Base-by-base conservation (phyloP, 228 moss, liverwort and hornwort genomes). In the Sphagnum magellanicum region DNA sequence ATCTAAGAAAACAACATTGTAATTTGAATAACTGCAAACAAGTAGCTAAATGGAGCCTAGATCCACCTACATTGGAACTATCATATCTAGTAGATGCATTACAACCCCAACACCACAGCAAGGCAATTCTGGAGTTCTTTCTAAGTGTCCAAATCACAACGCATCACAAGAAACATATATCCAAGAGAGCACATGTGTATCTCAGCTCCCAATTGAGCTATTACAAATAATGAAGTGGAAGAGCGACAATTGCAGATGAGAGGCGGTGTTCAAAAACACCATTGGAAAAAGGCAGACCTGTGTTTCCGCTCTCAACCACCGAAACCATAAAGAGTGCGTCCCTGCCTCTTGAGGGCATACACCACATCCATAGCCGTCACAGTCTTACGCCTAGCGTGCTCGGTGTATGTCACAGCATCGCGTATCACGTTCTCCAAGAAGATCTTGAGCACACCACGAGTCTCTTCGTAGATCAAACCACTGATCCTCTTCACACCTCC, bases 201-300 rank as follows among this genome's bases (percentile, higher is more conserved):
- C 32, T 32, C 32, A 32, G 32, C 32, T 32, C 32, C 1, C 32
- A 32, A 1, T 32, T 32, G 32, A 32, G 32, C 32, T 3, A 32
- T 2, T 2, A 32, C 3, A 32, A 32, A 32, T 32, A 32, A 32
- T 32, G 32, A 32, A 32, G 32, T 32, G 3, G 32, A 32, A 32
- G 32, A 32, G 32, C 32, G 32, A 32, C 32, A 32, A 32, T 32
- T 32, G 32, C 32, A 32, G 32, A 32, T 32, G 55, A 57, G 13
- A 68, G 68, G 68, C 57, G 68, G 68, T 68, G 68, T 68, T 68
- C 15, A 68, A 68, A 16, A 68, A 68, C 68, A 68, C 68, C 68
- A 58, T 53, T 49, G 14, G 48, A 49, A 14, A 47, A 10, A 46
- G 67, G 16, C 51, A 14, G 5, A 4, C 4, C 16, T 12, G 16